Base-by-base conservation (phyloP, 495 filamentous ascomycete species). In the Lentithecium fluviatile region DNA sequence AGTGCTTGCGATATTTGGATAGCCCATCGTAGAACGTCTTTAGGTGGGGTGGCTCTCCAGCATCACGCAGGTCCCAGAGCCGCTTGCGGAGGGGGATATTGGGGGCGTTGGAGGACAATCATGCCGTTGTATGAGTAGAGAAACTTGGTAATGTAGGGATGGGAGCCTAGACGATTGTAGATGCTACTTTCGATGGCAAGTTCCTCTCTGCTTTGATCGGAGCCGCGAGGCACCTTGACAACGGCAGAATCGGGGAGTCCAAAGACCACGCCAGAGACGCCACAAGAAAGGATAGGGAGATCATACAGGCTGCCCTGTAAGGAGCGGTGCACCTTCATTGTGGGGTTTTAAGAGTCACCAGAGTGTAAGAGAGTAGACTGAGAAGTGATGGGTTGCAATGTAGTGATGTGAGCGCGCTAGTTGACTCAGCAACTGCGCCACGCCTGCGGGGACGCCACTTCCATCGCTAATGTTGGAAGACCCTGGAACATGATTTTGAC, bases 21-120 rank as follows among this genome's bases (percentile, higher is more conserved):
- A 45, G 36, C 25, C 51, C 51, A 54, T n/a, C 51, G 51, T 23
- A 54, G 7, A 45, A 45, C 20, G 20, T 45, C 42, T 17, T 45
- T 45, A 45, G 42, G 4, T 15, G 42, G 42, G 42, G 42, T 45
- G 6, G 42, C 13, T 3, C 13, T 21, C 42, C 42, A 21, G 42
- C 42, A 45, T 45, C 42, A 45, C 42, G 42, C 13, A 45, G 20
- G 42, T 45, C 42, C 42, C 42, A 45, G 13, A 45, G 42, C 42
- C 42, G 42, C 20, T 15, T 45, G 42, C 42, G 42, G 42, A 45
- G 29, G 42, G 37, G 42, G 42, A 45, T 45, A 45, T 13, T 45
- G 42, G 42, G 13, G 42, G 42, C 13, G 42, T 45, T 45, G 4
- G 42, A 45, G 42, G 20, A 45, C 42, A 21, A 45, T 45, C 42